A percentile compares a stretch with the other conserved stretches of the same genome.
Evolutionary conservation across 495 filamentous ascomycete species (phyloP).

Genomic region (Melanomma pulvis-pyrius): DNA sequence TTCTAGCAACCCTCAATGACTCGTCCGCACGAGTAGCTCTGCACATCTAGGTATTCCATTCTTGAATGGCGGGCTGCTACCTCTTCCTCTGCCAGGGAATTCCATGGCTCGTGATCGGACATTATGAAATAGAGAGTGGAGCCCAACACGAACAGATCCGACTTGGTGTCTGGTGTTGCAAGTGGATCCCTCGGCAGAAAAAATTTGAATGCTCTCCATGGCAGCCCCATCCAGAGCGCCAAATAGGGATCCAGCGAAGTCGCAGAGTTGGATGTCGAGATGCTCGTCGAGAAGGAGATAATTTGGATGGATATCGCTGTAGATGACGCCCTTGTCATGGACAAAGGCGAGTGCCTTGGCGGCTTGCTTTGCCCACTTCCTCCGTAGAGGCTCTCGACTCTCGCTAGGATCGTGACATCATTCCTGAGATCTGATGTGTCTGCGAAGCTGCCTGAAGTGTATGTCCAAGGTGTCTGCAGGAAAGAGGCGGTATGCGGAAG

Average conservation of each 20-base stretch:
- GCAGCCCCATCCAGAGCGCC: constrained; percentile 15
- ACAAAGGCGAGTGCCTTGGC: constrained; percentile 24
- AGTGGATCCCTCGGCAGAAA: constrained; percentile 16
- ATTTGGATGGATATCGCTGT: constrained; percentile 33
- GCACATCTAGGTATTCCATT: constrained; percentile 7
- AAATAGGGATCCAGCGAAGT: constrained; percentile 37
- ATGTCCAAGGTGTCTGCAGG: too few relatives aligned
- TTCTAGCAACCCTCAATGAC: constrained; percentile 10
- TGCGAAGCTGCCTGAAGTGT: too few relatives aligned
- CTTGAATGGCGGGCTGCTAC: background rate
- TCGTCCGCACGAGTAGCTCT: background rate
- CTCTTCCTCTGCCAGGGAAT: constrained; percentile 9
- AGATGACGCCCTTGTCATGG: constrained; percentile 26
- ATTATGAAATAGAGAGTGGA: constrained; percentile 23
- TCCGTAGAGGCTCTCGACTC: too few relatives aligned
- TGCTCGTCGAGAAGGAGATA: constrained; percentile 31
- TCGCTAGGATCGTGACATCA: too few relatives aligned
- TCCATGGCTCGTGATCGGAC: constrained; percentile 16
- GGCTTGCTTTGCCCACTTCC: constrained; percentile 7
- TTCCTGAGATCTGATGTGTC: too few relatives aligned
- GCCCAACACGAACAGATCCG: constrained; percentile 22
- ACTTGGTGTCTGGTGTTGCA: background rate
- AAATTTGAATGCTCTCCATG: constrained; percentile 16
- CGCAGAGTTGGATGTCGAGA: constrained; percentile 31
- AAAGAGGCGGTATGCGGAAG: too few relatives aligned